Base-by-base conservation (phyloP, 2,329 filamentous ascomycete genomes). In the Chaetomium globosum region DNA sequence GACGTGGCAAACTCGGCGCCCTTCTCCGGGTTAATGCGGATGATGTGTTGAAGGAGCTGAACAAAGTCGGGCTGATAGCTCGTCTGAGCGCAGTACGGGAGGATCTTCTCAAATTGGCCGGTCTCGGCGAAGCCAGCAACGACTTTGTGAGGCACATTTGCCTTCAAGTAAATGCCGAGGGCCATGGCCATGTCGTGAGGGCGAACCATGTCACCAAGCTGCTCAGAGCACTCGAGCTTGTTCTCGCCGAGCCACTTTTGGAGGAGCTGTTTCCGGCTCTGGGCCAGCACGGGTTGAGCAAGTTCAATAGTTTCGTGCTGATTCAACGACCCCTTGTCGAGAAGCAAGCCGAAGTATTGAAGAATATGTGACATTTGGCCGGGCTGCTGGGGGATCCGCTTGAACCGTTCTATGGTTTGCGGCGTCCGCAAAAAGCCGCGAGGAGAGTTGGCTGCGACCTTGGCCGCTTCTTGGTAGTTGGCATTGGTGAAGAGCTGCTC, bases 221-320 rank as follows among this genome's bases (percentile, higher is more conserved):
- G 92, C 80, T 99, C 95, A 0, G 95, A 98, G 80, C 91, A 93
- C 77, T 96, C 92, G 52, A 99, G 85, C 83, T 99, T 99, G 79
- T 92, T 90, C 80, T 98, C 95, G 75, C 90, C 90, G 77, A 98
- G 86, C 96, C 96, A 99, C 80, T 99, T 99, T 80, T 98, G 95
- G 31, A 99, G 85, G 30, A 99, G 82, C 75, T 98, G 92, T 81
- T 97, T 98, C 70, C 95, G 88, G 77, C 93, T 95, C 79, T 99
- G 95, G 64, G 90, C 88, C 65, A 99, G 85, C 23, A 99, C 95
- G 23, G 95, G 95, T 71, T 93, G 88, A 10, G 95, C 93, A 67
- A 99, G 84, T 81, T 99, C 95, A 48, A 99, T 82, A 55, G 93
- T 97, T 80, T 99, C 95, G 70, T 96, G 91, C 75, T 89, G 88